Evolutionary conservation across 352 stramenopile species (phyloP).

Genomic region (Thalassiosira pacifica): DNA sequence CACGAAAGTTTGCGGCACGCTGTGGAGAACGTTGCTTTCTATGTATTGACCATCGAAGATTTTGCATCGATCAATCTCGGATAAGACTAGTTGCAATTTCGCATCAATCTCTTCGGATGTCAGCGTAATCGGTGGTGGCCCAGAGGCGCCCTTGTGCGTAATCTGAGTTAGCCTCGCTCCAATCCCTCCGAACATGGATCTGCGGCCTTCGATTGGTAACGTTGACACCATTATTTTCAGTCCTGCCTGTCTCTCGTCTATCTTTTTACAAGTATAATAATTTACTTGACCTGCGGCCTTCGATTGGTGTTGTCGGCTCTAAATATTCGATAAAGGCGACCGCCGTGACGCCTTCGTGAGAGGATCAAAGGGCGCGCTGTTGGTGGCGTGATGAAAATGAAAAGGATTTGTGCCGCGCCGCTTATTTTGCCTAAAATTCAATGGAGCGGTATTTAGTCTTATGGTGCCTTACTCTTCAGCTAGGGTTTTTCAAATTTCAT

Average conservation of each 20-base stretch:
- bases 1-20: constrained; percentile 90
- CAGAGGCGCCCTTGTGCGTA: background rate
- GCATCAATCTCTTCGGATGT: constrained; percentile 87
- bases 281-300: constrained; percentile 6
- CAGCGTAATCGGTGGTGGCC: background rate
- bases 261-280: no score
- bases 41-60: constrained; percentile 91
- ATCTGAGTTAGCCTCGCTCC: background rate
- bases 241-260: no score
- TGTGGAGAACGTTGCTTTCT: constrained; percentile 91
- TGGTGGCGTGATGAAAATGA: no score
- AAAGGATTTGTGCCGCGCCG: no score
- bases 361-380: no score
- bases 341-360: no score
- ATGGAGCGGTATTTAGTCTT: no score
- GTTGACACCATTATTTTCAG: background rate
- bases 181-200: constrained; percentile 23
- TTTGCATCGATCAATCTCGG: constrained; percentile 91
- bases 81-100: constrained; percentile 90
- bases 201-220: constrained; percentile 36
- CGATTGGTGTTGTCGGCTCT: no score
- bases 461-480: no score
- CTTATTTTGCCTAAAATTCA: no score
- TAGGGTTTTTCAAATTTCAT: no score
- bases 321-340: no score